Evolutionary conservation across 2,329 filamentous ascomycete species (phyloP).

Genomic region (Botryosphaeria dothidea): DNA sequence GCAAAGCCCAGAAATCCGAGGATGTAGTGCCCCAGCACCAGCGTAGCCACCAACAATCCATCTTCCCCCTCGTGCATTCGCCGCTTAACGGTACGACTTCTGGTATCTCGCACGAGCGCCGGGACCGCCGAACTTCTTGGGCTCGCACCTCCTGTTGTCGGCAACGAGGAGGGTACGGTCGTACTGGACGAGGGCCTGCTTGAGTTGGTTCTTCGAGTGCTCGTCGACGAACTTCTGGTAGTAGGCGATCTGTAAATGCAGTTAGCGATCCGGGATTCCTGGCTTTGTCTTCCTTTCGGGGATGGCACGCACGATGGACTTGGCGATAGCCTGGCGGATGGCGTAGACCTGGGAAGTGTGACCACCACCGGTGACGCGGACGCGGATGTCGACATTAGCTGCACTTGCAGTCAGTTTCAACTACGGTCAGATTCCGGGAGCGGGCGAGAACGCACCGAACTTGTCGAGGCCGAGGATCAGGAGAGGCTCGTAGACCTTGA

Average conservation of each 20-base stretch:
- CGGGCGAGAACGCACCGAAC: constrained; percentile 61
- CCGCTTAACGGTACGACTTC: constrained; percentile 94
- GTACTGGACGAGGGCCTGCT: constrained; percentile 94
- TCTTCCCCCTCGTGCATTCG: constrained; percentile 19
- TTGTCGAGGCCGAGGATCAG: constrained; percentile 97
- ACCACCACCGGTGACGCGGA: constrained; percentile 94
- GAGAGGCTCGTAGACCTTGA: constrained; percentile 99
- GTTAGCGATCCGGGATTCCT: constrained; percentile 18
- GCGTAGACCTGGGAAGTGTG: constrained; percentile 98
- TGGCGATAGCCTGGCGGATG: constrained; percentile 98
- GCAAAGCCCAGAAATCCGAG: constrained; percentile 21
- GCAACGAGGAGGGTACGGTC: constrained; percentile 97
- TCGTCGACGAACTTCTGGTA: constrained; percentile 99
- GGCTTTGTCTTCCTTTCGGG: neutral
- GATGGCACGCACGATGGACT: constrained; percentile 67
- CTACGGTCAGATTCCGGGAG: constrained; percentile 9
- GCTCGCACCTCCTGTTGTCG: constrained; percentile 98
- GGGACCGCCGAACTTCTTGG: constrained; percentile 95
- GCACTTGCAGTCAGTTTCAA: constrained; percentile 26
- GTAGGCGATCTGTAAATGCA: constrained; percentile 68
- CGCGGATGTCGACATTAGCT: constrained; percentile 91
- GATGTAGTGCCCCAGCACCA: constrained; percentile 19
- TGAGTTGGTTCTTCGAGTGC: constrained; percentile 99
- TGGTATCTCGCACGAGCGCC: constrained; percentile 97
- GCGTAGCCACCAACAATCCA: constrained; percentile 18